These are phyloP conservation scores for Botryotinia globosa DNA, from an alignment of 2,329 filamentous ascomycete genomes.

Conservation along the genomic window DNA sequence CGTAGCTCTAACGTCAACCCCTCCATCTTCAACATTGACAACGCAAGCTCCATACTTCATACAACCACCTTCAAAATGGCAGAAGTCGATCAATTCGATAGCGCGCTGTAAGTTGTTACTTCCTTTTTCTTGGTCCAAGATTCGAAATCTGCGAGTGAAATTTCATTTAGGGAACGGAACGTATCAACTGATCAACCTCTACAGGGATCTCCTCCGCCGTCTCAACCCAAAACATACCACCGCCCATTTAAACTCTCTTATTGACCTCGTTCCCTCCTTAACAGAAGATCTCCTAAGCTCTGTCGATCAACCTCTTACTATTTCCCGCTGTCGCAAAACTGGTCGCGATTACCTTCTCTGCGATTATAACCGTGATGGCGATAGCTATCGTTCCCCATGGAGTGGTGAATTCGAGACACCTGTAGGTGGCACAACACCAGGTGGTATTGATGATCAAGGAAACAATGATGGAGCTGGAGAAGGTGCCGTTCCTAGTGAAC, in stretches of 20 bases:
- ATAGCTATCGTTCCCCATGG: conserved; percentile 98
- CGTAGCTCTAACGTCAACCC: conserved; percentile 17
- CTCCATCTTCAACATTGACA: conserved; percentile 19
- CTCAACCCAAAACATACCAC: conserved; percentile 93
- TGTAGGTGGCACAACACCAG: conserved; percentile 61
- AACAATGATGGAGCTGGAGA: conserved; percentile 63
- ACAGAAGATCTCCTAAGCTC: conserved; percentile 97
- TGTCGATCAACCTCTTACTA: conserved; percentile 89
- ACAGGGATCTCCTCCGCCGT: conserved; percentile 93
- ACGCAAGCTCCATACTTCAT: conserved; percentile 18
- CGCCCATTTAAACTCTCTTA: conserved; percentile 83
- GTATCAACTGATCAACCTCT: conserved; percentile 7
- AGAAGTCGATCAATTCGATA: conserved; percentile 39
- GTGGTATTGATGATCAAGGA: conserved; percentile 50
- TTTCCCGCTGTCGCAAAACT: conserved; percentile 81
- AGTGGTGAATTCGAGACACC: conserved; percentile 97
- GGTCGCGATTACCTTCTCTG: conserved; percentile 96
- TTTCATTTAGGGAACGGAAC: not conserved
- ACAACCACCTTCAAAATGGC: conserved; percentile 34
- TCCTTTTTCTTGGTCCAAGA: not conserved
- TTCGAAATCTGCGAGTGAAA: not conserved
- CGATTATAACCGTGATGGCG: conserved; percentile 99
- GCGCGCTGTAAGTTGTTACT: conserved; percentile 37
- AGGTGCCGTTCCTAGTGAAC: conserved; percentile 83
- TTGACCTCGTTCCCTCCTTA: conserved; percentile 82